Percentiles rank a stretch among this genome's conserved stretches.
Conservation (phyloP, 495 filamentous ascomycete genomes). For the Podospora didyma region DNA sequence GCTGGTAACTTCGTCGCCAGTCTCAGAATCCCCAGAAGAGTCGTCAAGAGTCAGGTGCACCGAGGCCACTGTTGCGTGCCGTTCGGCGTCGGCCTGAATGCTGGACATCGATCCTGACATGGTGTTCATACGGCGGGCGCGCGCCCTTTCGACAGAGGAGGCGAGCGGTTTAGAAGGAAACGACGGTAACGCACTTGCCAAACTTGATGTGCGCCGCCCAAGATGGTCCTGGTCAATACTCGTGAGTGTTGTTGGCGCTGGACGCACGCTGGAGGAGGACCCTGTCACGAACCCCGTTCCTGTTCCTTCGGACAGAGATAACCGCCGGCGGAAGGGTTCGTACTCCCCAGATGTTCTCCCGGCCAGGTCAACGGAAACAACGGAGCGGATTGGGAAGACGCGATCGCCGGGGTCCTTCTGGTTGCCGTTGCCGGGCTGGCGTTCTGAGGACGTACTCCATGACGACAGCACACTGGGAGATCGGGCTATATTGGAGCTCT, state of each 20-base stretch:
- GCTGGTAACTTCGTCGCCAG: constrained; percentile 8
- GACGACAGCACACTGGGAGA: constrained; percentile 16
- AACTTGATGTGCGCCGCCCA: not conserved
- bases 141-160: not conserved
- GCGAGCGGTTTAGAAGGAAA: not conserved
- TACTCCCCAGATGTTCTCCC: constrained; percentile 32
- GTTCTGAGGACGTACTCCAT: constrained; percentile 22
- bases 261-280: not conserved
- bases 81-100: constrained; percentile 26
- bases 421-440: constrained; percentile 20
- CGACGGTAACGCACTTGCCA: not conserved
- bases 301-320: constrained; percentile 16
- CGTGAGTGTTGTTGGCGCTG: not conserved
- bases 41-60: constrained; percentile 30
- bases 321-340: constrained; percentile 21
- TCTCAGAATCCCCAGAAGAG: constrained; percentile 26
- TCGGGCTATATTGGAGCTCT: not conserved
- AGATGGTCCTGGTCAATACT: not conserved
- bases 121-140: constrained; percentile 21
- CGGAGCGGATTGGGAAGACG: constrained; percentile 81
- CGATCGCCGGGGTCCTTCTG: constrained; percentile 51
- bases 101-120: constrained; percentile 24
- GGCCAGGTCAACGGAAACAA: constrained; percentile 66
- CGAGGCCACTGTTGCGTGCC: constrained; percentile 12
- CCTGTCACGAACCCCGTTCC: too few relatives aligned